Evolutionary conservation across 129 eudicot species (phyloP), one percentile per base, ranked within the genome.

Genomic region (Pulicaria dysenterica): DNA sequence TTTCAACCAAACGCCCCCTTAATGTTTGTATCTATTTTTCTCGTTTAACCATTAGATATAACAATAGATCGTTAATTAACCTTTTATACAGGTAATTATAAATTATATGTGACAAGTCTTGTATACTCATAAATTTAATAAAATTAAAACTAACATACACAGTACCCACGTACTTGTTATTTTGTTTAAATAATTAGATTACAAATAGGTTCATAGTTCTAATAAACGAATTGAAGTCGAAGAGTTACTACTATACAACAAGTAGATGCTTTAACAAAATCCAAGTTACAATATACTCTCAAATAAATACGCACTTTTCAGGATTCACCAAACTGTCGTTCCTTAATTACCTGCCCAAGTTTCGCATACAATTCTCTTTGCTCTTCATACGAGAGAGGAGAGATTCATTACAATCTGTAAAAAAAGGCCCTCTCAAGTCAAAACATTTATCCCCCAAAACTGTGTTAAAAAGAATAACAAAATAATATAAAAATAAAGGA

Each of bases 361-460:
- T 82, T 87, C 64, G 55, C 43, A 80, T 81, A 89, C 60, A 92
- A 54, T 80, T 87, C 86, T 51, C 69, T 81, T 44, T 89, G 96
- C 87, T 92, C 98, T 58, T 92, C 92, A 4, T 81, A 92, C 7
- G n/a, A n/a, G n/a, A n/a, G n/a, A n/a, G n/a, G 85, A 64, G 13
- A 92, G 96, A 80, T 89, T 89, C 88, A 92, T 76, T 67, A 89
- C 71, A 43, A 89, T 86, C 96, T 80, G 80, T 37, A 70, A 77
- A 45, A 58, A 4, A 24, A 24, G n/a, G n/a, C n/a, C n/a, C n/a
- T n/a, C n/a, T 43, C 15, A 47, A 31, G 13, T 51, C 31, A 75
- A 42, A 69, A 68, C 44, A 12, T 63, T 74, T 24, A 41, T 4
- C 4, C 16, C 7, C n/a, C n/a, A n/a, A n/a, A n/a, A n/a, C n/a